Base-by-base conservation (phyloP, 768 basidiomycete species). In the Ramaria sp. region DNA sequence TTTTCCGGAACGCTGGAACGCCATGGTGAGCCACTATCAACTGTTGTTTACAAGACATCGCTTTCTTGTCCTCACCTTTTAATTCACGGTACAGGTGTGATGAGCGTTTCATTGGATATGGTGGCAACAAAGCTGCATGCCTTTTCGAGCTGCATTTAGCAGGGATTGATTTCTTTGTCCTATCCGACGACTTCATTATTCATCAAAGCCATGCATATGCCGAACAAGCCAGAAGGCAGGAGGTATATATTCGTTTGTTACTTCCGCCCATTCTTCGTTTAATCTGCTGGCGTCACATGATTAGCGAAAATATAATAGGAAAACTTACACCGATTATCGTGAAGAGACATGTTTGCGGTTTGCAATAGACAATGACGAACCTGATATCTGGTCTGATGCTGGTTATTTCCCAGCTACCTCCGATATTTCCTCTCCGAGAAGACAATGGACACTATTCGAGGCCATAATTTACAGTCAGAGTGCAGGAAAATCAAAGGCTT, bases 91-190 rank as follows among this genome's bases (percentile, higher is more conserved):
- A 3, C 59, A 91, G 89, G 89, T 93, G 91, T 64, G 90, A 93
- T 63, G 90, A 92, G 66, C 80, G 90, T 34, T 94, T 94, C 64
- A 77, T 91, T 47, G 91, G 91, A 1, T 93, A 93, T 67, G 91
- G 91, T 4, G 89, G 83, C 1, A 94, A 94, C 74, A 94, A 94
- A 68, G 91, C 91, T 1, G 91, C 92, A 10, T 93, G 91, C 65
- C 75, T 92, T 38, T 92, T 86, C 66, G 91, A 91, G 67, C 88
- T 94, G 81, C 91, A 90, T 70, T 73, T 94, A 7, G 83, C 88
- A 12, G 91, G 91, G 2, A 78, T 91, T 39, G 83, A 83, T 22
- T 92, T 82, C 69, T 89, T 84, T 65, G 88, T 94, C 27, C 77
- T 93, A 12, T 74, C 84, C 11, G 89, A 93, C 67, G 89, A 94